Percentiles rank a stretch among this genome's conserved stretches.
Conservation (phyloP, 2,329 filamentous ascomycete genomes). For the Fusarium scirpi region DNA sequence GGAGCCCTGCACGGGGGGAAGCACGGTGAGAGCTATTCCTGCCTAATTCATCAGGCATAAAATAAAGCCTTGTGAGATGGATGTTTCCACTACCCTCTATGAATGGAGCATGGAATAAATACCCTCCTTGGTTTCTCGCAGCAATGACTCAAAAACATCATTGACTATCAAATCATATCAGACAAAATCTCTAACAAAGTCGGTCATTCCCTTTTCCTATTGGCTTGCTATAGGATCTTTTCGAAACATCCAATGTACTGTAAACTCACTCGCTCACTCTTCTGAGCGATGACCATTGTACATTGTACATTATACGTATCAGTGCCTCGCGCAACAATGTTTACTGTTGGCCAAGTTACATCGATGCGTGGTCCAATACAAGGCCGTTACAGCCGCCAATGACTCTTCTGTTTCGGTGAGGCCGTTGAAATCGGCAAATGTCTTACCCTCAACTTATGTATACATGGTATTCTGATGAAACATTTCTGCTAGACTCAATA, state of each 20-base stretch:
- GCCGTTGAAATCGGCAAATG: slow-evolving; percentile 21
- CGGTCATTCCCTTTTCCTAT: background rate
- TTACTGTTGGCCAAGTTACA: background rate
- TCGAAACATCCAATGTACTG: background rate
- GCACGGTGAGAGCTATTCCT: slow-evolving; percentile 1
- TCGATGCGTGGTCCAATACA: slow-evolving; percentile 1
- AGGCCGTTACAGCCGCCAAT: background rate
- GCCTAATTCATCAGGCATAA: slow-evolving; percentile 5
- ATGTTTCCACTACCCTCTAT: slow-evolving; percentile 34
- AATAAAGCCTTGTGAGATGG: background rate
- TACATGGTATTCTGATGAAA: background rate
- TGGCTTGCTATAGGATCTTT: background rate
- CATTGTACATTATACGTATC: background rate
- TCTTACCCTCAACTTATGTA: background rate
- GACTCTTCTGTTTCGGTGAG: background rate
- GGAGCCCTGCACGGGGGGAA: slow-evolving; percentile 15
- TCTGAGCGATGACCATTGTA: background rate
- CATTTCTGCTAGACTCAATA: background rate
- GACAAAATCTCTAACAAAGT: background rate
- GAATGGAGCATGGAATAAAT: slow-evolving; percentile 4
- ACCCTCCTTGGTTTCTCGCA: background rate
- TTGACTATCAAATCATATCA: background rate
- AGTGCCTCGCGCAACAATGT: background rate
- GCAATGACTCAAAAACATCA: background rate
- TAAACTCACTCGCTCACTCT: background rate